These are phyloP conservation scores for Meredithiella fracta DNA, from an alignment of 2,329 filamentous ascomycete genomes.

Conservation along the genomic window DNA sequence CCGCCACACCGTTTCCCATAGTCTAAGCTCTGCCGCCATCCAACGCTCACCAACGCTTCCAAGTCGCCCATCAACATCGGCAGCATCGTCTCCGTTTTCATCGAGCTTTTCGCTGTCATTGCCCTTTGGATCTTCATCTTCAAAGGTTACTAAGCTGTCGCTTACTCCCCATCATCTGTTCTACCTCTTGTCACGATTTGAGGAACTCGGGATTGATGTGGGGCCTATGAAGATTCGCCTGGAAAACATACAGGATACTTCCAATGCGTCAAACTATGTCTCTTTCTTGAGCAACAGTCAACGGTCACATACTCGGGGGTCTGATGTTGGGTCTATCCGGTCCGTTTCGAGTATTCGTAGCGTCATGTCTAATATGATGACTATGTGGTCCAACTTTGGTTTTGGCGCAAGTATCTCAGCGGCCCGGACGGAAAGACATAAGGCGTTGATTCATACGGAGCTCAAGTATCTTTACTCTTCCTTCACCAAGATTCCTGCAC, in stretches of 20 bases:
- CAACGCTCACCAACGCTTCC: conserved; percentile 41
- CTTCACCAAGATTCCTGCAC: conserved; percentile 92
- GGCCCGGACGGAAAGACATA: conserved; percentile 77
- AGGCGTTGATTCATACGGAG: conserved; percentile 68
- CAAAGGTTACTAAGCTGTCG: conserved; percentile 81
- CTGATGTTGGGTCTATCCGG: conserved; percentile 79
- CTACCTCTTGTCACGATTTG: conserved; percentile 87
- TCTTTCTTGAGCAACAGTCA: conserved; percentile 81
- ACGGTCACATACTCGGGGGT: conserved; percentile 59
- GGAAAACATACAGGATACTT: conserved; percentile 83
- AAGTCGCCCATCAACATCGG: conserved; percentile 46
- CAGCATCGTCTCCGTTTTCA: conserved; percentile 58
- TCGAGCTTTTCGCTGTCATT: conserved; percentile 77
- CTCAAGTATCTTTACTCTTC: conserved; percentile 94
- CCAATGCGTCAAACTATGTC: conserved; percentile 79
- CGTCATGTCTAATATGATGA: conserved; percentile 93
- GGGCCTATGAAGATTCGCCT: conserved; percentile 92
- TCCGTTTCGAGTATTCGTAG: conserved; percentile 94
- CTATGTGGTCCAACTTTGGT: conserved; percentile 77
- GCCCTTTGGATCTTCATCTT: conserved; percentile 65
- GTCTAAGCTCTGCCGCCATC: conserved; percentile 36
- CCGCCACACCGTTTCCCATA: conserved; percentile 54
- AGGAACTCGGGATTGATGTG: conserved; percentile 77
- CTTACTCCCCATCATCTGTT: conserved; percentile 93
- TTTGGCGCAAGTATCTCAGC: conserved; percentile 63